Base-by-base conservation (phyloP, 495 filamentous ascomycete species). In the Amniculicola lignicola region DNA sequence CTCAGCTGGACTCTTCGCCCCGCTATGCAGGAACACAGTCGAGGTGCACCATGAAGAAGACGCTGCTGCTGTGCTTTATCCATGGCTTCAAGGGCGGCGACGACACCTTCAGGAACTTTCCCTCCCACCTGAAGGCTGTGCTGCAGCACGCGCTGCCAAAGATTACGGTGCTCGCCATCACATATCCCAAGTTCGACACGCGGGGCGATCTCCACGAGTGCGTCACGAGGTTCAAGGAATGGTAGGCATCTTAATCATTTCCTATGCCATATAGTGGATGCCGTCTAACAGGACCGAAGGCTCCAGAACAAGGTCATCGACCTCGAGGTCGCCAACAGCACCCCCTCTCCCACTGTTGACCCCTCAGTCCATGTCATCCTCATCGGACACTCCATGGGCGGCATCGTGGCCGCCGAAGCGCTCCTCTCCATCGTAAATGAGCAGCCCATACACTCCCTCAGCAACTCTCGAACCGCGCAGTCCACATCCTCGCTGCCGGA, bases 11-110 rank as follows among this genome's bases (percentile, higher is more conserved):
- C 12, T n/a, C 16, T 35, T 29, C 24, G 33, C 39, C 55, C 40
- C 29, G 48, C 47, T 21, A 67, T 67, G 64, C 61, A 61, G 57
- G 64, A 67, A 52, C 64, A 61, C 40, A 61, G 52, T 46, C 46
- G 24, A 51, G 56, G 61, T 12, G 38, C 71, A 82, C 68, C 48
- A 95, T 89, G 86, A 89, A 85, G 74, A 95, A 90, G 70, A 96
- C 88, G 59, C 74, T 98, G 25, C 73, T 98, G 10, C 73, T 98
- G 45, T 89, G 87, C 67, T 97, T 96, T 72, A 90, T 97, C 44
- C 93, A 98, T 70, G 93, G 93, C 46, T 98, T 98, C 80, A 95
- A 97, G 89, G 93, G 92, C 59, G 86, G 80, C 63, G 90, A 96
- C 63, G 79, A 88, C 62, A 98, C 93, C 48, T 98, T 98, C 58